Evolutionary conservation across 1,284 basidiomycete species (phyloP), one percentile per base, ranked within the genome.

Genomic region (Apiotrichum siamense): DNA sequence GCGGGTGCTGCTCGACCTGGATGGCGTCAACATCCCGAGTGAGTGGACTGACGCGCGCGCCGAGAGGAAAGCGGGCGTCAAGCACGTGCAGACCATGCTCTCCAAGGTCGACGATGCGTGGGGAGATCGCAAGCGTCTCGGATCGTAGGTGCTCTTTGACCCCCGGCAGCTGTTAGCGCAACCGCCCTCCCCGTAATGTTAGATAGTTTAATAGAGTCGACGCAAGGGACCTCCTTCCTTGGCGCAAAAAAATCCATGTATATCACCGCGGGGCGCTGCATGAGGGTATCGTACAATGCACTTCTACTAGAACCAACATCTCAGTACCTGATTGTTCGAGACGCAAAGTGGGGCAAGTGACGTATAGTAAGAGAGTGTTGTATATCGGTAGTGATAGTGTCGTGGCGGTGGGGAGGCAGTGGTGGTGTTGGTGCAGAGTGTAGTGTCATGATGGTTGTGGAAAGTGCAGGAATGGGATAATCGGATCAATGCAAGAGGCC

Each of bases 41-140:
- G 66, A 60, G 29, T 78, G 75, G 68, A 59, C 55, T 7, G 62
- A 72, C n/a, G 77, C 77, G 24, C 65, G 77, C 45, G 61, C 65
- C 53, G 75, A 72, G 57, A 63, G 77, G 48, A 78, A 78, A 58
- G 70, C 74, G 26, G 75, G 72, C 1, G 76, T 78, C 7, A 69
- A 58, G 58, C 58, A 56, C 23, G 71, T 78, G 13, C 77, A 78
- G 60, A 65, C 55, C n/a, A 65, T 69, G 47, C 60, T 77, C 51
- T 74, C 73, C 31, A 61, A 62, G 33, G 69, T 77, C 15, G 77
- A 78, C 51, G 69, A 68, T 21, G 65, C 69, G 7, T 77, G 75
- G 70, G 71, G 71, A 25, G 68, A 68, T 43, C 62, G 70, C 49
- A 76, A 75, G 62, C 64, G 59, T 42, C 50, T 69, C 9, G 65